phyloP scores from a whole-genome alignment of 2,329 filamentous ascomycete species.

The Nemania abortiva region DNA sequence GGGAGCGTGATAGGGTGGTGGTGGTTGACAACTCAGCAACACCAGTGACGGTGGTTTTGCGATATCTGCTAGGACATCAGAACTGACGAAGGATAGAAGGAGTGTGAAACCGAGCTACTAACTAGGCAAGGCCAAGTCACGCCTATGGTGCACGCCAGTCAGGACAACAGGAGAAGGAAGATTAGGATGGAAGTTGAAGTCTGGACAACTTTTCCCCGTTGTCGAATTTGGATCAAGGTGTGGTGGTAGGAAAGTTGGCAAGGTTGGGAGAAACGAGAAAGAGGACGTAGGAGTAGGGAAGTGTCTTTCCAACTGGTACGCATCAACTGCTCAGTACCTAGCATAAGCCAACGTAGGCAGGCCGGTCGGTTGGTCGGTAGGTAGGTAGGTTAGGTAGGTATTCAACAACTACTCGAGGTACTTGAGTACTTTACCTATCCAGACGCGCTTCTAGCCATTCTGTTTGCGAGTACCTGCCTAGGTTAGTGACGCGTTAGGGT shows the following conservation, averaged over 20 bases:
- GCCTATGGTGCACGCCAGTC: too few species aligned
- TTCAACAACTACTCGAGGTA: background rate
- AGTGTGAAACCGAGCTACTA: background rate
- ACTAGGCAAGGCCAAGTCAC: background rate
- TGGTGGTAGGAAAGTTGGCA: background rate
- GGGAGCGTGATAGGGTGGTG: background rate
- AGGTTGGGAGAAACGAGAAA: background rate
- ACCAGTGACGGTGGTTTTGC: background rate
- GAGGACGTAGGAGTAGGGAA: background rate
- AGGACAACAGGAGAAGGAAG: too few species aligned
- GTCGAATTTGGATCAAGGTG: background rate
- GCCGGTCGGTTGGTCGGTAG: too few species aligned
- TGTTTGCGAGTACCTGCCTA: background rate
- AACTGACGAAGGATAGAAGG: background rate
- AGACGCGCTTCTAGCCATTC: background rate
- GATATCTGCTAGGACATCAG: background rate
- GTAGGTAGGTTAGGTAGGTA: background rate
- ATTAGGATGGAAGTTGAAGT: too few species aligned
- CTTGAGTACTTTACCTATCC: background rate
- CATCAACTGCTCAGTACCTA: background rate
- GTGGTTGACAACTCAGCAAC: background rate
- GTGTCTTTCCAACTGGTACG: background rate
- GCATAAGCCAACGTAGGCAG: background rate
- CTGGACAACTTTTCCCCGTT: background rate
- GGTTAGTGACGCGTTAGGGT: background rate